Conservation (phyloP, 768 basidiomycete species). For the Neoboletus brunneissimus region DNA sequence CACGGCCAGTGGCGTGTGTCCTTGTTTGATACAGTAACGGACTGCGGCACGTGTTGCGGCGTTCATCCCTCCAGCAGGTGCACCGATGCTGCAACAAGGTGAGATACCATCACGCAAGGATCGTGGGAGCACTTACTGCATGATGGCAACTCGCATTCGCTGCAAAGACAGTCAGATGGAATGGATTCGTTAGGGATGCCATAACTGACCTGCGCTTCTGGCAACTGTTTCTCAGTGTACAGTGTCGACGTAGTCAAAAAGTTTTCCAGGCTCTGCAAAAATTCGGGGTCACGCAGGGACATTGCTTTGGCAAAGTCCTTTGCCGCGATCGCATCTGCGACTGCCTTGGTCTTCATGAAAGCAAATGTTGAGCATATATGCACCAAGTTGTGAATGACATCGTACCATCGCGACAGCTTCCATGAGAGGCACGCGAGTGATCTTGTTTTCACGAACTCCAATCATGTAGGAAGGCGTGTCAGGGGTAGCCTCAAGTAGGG, state of each 20-base stretch:
- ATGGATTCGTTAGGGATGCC: background rate
- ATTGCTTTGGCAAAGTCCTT: conserved; percentile 88
- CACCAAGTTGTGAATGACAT: background rate
- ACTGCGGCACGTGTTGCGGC: conserved; percentile 94
- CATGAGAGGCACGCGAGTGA: conserved; percentile 85
- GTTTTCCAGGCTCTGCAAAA: conserved; percentile 81
- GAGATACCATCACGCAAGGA: background rate
- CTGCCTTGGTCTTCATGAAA: conserved; percentile 70
- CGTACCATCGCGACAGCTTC: conserved; percentile 87
- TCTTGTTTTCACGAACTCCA: conserved; percentile 92
- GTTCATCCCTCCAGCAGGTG: conserved; percentile 98
- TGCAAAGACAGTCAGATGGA: conserved; percentile 29
- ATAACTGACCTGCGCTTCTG: conserved; percentile 42
- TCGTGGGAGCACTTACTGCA: conserved; percentile 60
- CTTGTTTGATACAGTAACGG: conserved; percentile 88
- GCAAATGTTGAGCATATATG: conserved; percentile 4
- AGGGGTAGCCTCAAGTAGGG: conserved; percentile 80
- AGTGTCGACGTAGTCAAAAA: conserved; percentile 73
- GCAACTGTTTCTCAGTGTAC: conserved; percentile 51
- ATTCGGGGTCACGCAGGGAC: conserved; percentile 88
- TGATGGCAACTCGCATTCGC: conserved; percentile 78
- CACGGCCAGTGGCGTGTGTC: conserved; percentile 88
- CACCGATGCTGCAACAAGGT: conserved; percentile 66
- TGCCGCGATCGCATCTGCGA: conserved; percentile 74
- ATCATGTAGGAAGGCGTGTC: conserved; percentile 97